Base-by-base conservation (phyloP, 169 alveolate species). In the Plasmodium adleri region DNA sequence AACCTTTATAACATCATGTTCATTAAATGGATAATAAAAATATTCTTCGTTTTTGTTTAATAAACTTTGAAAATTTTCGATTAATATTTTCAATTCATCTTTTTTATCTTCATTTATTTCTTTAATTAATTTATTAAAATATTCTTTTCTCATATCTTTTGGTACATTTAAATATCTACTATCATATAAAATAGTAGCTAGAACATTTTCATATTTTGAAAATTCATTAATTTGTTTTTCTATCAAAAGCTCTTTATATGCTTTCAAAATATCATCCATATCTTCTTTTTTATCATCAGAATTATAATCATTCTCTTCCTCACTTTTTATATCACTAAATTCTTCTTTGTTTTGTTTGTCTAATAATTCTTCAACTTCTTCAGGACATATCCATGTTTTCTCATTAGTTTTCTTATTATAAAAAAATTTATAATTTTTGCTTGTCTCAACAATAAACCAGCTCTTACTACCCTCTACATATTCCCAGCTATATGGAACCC, bases 361-460 rank as follows among this genome's bases (percentile, higher is more conserved):
- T 7, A 15, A 13, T 24, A 52, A n/a, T 78, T 52, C 45, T 52
- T 66, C 64, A 45, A 78, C 47, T 49, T 78, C 80, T 59, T 66
- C 20, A 1, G 90, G 90, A 24, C 90, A 67, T 24, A 66, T 54
- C 90, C 90, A 78, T 24, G 90, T 78, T 58, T 78, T 78, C 28
- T 66, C 90, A 5, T 70, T 50, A 9, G 72, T 78, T 66, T 68
- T 78, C 28, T 78, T 78, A 45, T 78, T 78, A 58, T 66, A 78
- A 54, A 66, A 78, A 70, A 78, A 78, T 67, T 66, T 78, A 67
- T 78, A 78, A 54, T 70, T 70, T 17, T 78, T 78, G 32, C 73
- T 78, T 43, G 90, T 78, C 22, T 78, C 90, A 12, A 78, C 68
- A 22, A 78, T 60, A 71, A 78, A 78, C 90, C 90, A 78, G n/a